Evolutionary conservation across 495 filamentous ascomycete species (phyloP).

Genomic region (Penicillium odoratum): DNA sequence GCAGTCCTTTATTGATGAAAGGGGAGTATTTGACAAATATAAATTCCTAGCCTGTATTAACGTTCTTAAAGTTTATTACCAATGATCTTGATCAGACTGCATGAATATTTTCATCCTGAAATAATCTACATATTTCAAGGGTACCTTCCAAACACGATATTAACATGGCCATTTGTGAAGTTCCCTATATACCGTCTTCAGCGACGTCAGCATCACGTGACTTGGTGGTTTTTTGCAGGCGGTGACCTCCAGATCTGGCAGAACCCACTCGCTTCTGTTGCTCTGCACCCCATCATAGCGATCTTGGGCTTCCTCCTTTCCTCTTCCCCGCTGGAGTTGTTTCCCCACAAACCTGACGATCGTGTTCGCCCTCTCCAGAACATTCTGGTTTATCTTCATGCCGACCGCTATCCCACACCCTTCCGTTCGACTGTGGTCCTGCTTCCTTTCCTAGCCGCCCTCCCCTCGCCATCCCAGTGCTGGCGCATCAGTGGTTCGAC

Average conservation of each 20-base stretch:
- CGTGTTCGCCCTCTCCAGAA: constrained; percentile 10
- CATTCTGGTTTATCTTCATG: constrained; percentile 29
- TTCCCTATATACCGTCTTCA: constrained; percentile 15
- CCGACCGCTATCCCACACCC: constrained; percentile 31
- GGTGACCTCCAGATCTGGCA: constrained; percentile 34
- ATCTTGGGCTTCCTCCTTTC: constrained; percentile 27
- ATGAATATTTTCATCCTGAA: too few species aligned
- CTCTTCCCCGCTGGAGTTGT: constrained; percentile 18
- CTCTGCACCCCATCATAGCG: constrained; percentile 32
- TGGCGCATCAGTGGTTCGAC: constrained; percentile 21
- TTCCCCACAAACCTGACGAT: constrained; percentile 19
- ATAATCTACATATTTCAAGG: too few species aligned
- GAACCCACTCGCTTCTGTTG: constrained; percentile 37
- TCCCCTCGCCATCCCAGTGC: constrained; percentile 30
- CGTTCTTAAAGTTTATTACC: too few species aligned
- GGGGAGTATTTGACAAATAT: too few species aligned
- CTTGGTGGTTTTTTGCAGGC: constrained; percentile 29
- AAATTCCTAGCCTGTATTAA: too few species aligned
- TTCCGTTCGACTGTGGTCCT: constrained; percentile 36
- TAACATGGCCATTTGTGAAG: neutral
- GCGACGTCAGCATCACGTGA: constrained; percentile 33
- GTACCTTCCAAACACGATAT: neutral
- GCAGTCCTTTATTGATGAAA: too few species aligned
- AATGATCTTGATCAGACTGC: too few species aligned
- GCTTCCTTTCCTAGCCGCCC: constrained; percentile 39